Conservation (phyloP, 2,329 filamentous ascomycete genomes). For the Fusarium sp. region DNA sequence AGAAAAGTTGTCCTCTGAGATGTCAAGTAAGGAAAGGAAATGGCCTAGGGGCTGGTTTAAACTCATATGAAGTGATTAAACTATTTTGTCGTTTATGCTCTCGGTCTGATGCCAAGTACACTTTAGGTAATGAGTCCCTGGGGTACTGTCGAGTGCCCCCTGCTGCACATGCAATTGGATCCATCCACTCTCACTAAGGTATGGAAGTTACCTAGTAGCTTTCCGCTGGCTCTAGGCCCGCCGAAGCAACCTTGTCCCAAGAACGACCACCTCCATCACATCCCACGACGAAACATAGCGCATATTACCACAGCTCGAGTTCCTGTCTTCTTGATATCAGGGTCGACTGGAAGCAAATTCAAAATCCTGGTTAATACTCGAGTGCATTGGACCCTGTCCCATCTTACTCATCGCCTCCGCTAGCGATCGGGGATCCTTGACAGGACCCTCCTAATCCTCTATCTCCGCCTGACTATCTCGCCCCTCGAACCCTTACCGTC, state of each 20-base stretch:
- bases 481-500: conserved; percentile 31
- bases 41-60: background rate
- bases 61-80: background rate
- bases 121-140: conserved; percentile 3
- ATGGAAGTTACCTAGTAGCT: conserved; percentile 8
- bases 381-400: conserved; percentile 19
- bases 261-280: conserved; percentile 36
- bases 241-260: conserved; percentile 32
- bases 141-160: background rate
- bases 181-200: conserved; percentile 1
- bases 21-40: background rate
- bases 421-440: conserved; percentile 26
- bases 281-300: conserved; percentile 22
- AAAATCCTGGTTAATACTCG: background rate
- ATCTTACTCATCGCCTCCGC: conserved; percentile 36
- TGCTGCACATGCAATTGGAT: background rate
- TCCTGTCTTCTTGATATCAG: background rate
- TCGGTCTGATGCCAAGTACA: background rate
- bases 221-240: conserved; percentile 21
- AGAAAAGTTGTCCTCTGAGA: background rate
- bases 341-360: background rate
- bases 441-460: conserved; percentile 25
- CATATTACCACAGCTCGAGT: conserved; percentile 18
- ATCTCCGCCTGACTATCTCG: conserved; percentile 37
- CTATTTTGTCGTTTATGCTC: background rate